Evolutionary conservation across 2,329 filamentous ascomycete species (phyloP), one percentile per base, ranked within the genome.

Genomic region (Stachybotrys elegans): DNA sequence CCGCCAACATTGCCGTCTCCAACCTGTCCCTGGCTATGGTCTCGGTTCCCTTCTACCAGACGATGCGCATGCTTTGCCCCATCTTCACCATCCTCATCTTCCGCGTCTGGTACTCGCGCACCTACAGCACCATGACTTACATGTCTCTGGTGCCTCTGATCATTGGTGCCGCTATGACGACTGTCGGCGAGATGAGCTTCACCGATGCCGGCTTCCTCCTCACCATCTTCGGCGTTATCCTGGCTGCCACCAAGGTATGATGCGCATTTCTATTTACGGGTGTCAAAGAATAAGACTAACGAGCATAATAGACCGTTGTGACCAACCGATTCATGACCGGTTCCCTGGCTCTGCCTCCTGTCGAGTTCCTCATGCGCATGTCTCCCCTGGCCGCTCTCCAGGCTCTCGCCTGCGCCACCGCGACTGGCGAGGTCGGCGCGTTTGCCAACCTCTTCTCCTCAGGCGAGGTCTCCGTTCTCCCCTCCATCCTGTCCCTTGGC

Each of bases 301-400:
- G 14, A 36, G 5, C 16, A 12, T 13, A 17, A 8, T 43, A 73
- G 69, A 83, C 79, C 2, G 75, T 84, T 25, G 76, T 77, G 22
- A 81, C 79, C 27, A 83, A 83, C 62, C 73, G 76, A 54, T 72
- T 83, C 54, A 81, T 83, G 76, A 83, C 79, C 8, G 79, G 78
- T 23, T 69, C 71, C 4, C 69, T 83, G 22, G 70, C 72, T 17
- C 71, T 83, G 4, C 73, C 76, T 1, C 72, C 78, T 3, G 67
- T 81, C 48, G 80, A 84, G 55, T 70, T 82, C 16, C 71, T 83
- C n/a, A 69, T 79, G 54, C 73, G 78, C 58, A 78, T 83, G 75
- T 79, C 76, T 12, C 80, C 79, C 2, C 68, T 83, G 8, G 79
- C 80, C 11, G 76, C 72, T 31, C 53, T 73, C 29, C 78, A 81